Base-by-base conservation (phyloP, 176 grass and related monocot species). In the Oryza glumipatula region DNA sequence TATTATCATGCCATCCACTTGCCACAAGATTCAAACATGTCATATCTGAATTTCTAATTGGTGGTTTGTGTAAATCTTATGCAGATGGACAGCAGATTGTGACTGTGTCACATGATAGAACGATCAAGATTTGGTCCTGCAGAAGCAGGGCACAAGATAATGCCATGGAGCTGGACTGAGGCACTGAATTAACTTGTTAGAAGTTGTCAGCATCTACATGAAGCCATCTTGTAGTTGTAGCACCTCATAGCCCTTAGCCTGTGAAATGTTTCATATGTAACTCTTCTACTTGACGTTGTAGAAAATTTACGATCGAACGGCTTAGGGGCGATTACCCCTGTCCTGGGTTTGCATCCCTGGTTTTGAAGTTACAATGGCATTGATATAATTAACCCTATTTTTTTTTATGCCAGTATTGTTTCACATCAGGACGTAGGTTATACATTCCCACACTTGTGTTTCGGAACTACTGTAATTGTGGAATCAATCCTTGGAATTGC, bases 11-110 rank as follows among this genome's bases (percentile, higher is more conserved):
- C 68, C 7, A 7, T 65, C 14, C 39, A 44, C 47, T 84, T 32
- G 48, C 52, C 41, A 39, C 9, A 6, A 64, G 26, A n/a, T 33
- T 76, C 28, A 49, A 81, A 16, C 7, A 68, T 80, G 69, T 61
- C 74, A 9, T 77, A 23, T 21, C 43, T 52, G 72, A 64, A 35
- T 21, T 68, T 52, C 21, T 84, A 48, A 81, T 26, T 28, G 17
- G 32, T 56, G 2, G 8, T 74, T 28, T 38, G 54, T 86, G 8
- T 84, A 14, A 52, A 60, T 36, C 58, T 65, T 75, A 61, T 91
- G 87, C 96, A 98, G 96, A 98, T 82, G 96, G 96, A 66, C 96
- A 98, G 60, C 87, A 92, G 65, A 98, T 98, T 74, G 96, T 90
- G 74, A 98, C 89, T 21, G 96, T 98, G 46, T 88, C 93, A 6